phyloP scores from a whole-genome alignment of 345 rosid species.

The Adansonia digitata region DNA sequence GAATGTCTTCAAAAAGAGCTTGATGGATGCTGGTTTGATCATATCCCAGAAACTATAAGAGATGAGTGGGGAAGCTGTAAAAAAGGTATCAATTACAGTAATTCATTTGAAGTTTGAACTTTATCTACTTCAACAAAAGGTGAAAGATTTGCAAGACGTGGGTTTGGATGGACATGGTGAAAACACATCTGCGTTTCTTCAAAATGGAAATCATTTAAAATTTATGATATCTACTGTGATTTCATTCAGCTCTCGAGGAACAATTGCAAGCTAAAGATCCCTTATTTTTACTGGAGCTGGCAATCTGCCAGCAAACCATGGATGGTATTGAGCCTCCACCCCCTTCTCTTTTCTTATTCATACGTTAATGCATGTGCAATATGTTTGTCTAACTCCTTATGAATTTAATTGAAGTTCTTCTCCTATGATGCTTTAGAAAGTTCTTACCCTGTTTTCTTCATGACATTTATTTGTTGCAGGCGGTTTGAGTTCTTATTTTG shows the following conservation, averaged over 20 bases:
- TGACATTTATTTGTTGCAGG: constrained; percentile 30
- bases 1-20: constrained; percentile 43
- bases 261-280: constrained; percentile 40
- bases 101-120: constrained; percentile 1
- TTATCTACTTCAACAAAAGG: not conserved
- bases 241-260: constrained; percentile 44
- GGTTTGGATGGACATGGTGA: not conserved
- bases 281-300: constrained; percentile 41
- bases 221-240: constrained; percentile 6
- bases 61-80: constrained; percentile 48
- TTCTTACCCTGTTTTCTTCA: not conserved
- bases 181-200: not conserved
- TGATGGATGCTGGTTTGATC: constrained; percentile 62
- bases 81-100: constrained; percentile 27
- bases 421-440: not conserved
- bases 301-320: constrained; percentile 22
- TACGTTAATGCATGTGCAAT: not conserved
- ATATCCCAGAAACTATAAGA: constrained; percentile 36
- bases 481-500: constrained; percentile 17
- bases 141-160: not conserved
- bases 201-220: not conserved
- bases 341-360: not conserved
- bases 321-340: constrained; percentile 26
- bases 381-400: not conserved
- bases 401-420: not conserved